Evolutionary conservation across 164 flowering plant species (phyloP).

Genomic region (Saururus chinensis): DNA sequence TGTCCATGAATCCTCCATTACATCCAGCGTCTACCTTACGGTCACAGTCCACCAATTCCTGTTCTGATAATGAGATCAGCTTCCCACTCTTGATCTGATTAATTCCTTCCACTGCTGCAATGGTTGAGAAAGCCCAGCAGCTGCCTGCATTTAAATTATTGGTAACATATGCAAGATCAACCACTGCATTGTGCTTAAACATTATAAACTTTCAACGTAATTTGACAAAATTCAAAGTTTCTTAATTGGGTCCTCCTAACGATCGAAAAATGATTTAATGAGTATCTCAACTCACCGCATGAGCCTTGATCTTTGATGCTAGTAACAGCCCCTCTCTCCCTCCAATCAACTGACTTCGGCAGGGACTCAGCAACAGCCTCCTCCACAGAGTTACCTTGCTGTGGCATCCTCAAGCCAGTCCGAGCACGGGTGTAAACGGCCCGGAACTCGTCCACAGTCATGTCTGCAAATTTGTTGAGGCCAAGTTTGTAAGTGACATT

Average conservation of each 20-base stretch:
- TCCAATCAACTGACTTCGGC: conserved; percentile 59
- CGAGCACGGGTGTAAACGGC: conserved; percentile 17
- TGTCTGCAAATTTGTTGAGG: conserved; percentile 57
- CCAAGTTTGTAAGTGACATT: conserved; percentile 25
- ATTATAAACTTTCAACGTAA: background rate
- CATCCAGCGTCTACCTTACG: conserved; percentile 20
- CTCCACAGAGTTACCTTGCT: conserved; percentile 17
- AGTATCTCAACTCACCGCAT: conserved; percentile 39
- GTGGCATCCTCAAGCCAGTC: conserved; percentile 6
- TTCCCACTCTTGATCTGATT: conserved; percentile 24
- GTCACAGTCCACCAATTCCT: conserved; percentile 32
- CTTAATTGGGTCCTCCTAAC: background rate
- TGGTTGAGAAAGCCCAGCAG: conserved; percentile 37
- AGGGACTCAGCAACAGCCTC: conserved; percentile 16
- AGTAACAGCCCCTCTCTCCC: conserved; percentile 52
- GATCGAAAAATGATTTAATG: background rate
- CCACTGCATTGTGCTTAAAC: too few species aligned
- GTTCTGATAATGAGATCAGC: conserved; percentile 26
- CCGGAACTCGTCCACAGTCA: conserved; percentile 56
- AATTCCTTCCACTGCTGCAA: conserved; percentile 31
- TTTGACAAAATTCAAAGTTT: background rate
- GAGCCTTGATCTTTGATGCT: conserved; percentile 56
- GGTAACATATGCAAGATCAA: too few species aligned
- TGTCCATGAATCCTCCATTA: conserved; percentile 25
- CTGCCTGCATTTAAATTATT: conserved; percentile 17